These are phyloP conservation scores for Cladosporium cucumerinum DNA, from an alignment of 2,329 filamentous ascomycete genomes.

Conservation along the genomic window DNA sequence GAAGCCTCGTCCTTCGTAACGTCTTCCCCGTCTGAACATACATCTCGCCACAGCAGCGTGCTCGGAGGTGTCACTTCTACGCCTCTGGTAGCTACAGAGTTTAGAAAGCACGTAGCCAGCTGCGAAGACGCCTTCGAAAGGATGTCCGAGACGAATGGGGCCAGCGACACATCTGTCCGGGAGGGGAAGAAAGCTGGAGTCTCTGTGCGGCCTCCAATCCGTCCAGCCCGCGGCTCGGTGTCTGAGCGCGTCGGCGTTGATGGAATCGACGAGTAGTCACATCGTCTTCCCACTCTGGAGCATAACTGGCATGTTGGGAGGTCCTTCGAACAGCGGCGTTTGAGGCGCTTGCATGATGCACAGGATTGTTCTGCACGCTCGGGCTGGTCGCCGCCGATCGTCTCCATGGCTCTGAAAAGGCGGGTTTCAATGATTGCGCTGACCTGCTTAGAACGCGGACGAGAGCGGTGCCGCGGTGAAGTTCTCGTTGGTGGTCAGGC, in stretches of 20 bases:
- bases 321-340: slow-evolving; percentile 23
- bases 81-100: slow-evolving; percentile 20
- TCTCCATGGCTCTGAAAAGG: background rate
- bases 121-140: background rate
- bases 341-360: slow-evolving; percentile 20
- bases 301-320: slow-evolving; percentile 20
- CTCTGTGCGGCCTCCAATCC: background rate
- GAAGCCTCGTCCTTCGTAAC: slow-evolving; percentile 9
- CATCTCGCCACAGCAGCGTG: slow-evolving; percentile 16
- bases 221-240: background rate
- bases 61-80: slow-evolving; percentile 1
- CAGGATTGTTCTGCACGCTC: slow-evolving; percentile 17
- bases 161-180: background rate
- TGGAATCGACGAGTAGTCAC: slow-evolving; percentile 19
- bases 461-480: no score
- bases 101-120: slow-evolving; percentile 17
- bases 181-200: background rate
- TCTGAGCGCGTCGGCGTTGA: slow-evolving; percentile 4
- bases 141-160: background rate
- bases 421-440: background rate
- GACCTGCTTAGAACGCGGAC: background rate
- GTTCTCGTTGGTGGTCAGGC: no score
- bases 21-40: background rate
- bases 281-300: slow-evolving; percentile 17
- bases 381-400: background rate